These are phyloP conservation scores for Flagelloscypha sp. DNA, from an alignment of 768 basidiomycete species.

Conservation along the genomic window DNA sequence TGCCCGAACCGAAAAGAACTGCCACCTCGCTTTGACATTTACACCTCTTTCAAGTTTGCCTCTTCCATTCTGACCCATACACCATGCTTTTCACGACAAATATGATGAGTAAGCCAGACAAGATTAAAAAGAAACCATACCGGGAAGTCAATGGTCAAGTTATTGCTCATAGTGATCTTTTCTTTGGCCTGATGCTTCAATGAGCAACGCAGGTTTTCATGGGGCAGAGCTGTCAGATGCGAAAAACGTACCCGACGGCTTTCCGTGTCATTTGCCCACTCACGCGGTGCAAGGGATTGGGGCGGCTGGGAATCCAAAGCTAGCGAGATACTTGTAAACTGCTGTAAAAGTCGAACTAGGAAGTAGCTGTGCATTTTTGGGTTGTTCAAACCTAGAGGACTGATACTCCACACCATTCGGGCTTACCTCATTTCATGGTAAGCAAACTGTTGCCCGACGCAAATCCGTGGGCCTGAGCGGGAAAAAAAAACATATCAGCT, in stretches of 20 bases:
- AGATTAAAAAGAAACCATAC: slow-evolving; percentile 19
- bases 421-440: slow-evolving; percentile 4
- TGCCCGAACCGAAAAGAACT: no score
- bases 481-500: slow-evolving; percentile 25
- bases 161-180: slow-evolving; percentile 33
- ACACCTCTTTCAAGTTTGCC: no score
- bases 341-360: slow-evolving; percentile 51
- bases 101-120: background rate
- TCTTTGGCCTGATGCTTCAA: slow-evolving; percentile 35
- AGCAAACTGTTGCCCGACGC: slow-evolving; percentile 16
- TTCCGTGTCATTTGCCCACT: slow-evolving; percentile 30
- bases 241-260: no score
- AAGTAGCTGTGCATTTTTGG: slow-evolving; percentile 56
- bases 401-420: no score
- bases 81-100: slow-evolving; percentile 18
- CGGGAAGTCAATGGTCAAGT: slow-evolving; percentile 46
- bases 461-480: slow-evolving; percentile 20
- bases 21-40: no score
- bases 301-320: slow-evolving; percentile 37
- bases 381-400: slow-evolving; percentile 52
- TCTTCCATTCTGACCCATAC: slow-evolving; percentile 29
- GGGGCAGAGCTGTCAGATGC: no score
- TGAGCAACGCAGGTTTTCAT: no score
- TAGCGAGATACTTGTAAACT: slow-evolving; percentile 37
- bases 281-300: slow-evolving; percentile 31